Evolutionary conservation across 768 basidiomycete species (phyloP).

Genomic region (Pulveroboletus sp.): DNA sequence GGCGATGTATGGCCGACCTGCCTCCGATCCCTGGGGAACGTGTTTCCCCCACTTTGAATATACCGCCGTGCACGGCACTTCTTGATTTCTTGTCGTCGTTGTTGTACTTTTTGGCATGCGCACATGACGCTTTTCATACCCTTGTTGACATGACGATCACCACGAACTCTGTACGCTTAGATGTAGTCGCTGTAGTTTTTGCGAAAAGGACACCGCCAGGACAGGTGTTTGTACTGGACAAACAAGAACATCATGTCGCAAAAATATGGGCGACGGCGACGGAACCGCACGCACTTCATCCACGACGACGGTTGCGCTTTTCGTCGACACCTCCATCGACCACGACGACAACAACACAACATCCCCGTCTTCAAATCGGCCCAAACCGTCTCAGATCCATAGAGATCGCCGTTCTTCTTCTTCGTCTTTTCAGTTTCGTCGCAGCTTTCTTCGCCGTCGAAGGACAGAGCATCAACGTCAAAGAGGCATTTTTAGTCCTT

Average conservation of each 20-base stretch:
- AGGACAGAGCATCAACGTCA: background rate
- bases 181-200: constrained; percentile 5
- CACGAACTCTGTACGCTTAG: constrained; percentile 10
- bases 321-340: constrained; percentile 1
- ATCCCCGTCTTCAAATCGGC: constrained; percentile 50
- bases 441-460: constrained; percentile 6
- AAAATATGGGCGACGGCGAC: constrained; percentile 29
- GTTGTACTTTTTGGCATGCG: constrained; percentile 2
- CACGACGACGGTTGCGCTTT: constrained; percentile 13
- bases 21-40: constrained; percentile 57
- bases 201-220: background rate
- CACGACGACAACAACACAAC: background rate
- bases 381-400: constrained; percentile 60
- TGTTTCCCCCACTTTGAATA: constrained; percentile 82
- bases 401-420: constrained; percentile 47
- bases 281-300: constrained; percentile 23
- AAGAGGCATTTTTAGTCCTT: background rate
- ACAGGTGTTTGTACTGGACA: constrained; percentile 30
- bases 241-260: constrained; percentile 36
- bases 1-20: constrained; percentile 53
- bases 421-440: no score
- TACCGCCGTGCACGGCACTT: constrained; percentile 35
- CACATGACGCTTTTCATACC: constrained; percentile 12
- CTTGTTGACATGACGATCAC: constrained; percentile 4
- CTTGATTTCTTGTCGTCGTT: constrained; percentile 4